phyloP scores from a whole-genome alignment of 257 asterid genomes.

The Solanum chiquidenum region DNA sequence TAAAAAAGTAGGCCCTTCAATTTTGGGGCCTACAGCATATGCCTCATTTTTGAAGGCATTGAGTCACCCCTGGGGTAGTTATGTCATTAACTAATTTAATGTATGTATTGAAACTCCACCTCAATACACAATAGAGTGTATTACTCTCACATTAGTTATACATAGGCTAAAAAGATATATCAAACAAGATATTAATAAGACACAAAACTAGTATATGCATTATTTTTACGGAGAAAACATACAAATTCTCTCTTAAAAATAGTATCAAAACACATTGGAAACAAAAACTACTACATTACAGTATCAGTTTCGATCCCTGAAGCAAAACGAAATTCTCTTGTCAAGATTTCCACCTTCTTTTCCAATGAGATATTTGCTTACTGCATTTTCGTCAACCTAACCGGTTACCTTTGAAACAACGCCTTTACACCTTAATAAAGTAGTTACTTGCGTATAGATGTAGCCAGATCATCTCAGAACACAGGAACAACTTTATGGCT shows the following conservation, averaged over 20 bases:
- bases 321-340: not conserved
- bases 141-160: not conserved
- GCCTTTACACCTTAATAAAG: not conserved
- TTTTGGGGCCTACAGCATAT: too few species aligned
- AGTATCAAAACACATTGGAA: not conserved
- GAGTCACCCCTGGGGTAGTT: not conserved
- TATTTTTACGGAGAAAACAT: not conserved
- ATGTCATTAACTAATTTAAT: not conserved
- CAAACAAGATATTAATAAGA: not conserved
- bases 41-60: too few species aligned
- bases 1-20: too few species aligned
- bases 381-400: not conserved
- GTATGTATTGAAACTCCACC: too few species aligned
- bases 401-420: not conserved
- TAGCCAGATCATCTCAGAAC: not conserved
- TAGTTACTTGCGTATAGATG: not conserved
- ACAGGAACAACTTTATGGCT: not conserved
- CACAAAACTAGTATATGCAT: not conserved
- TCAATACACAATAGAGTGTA: not conserved
- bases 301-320: not conserved
- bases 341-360: not conserved
- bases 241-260: not conserved
- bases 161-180: not conserved
- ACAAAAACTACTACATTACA: not conserved
- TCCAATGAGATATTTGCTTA: not conserved